Percentiles rank a stretch among this genome's conserved stretches.
phyloP scores from a whole-genome alignment of 2,329 filamentous ascomycete species.

The Rasamsonia emersonii region DNA sequence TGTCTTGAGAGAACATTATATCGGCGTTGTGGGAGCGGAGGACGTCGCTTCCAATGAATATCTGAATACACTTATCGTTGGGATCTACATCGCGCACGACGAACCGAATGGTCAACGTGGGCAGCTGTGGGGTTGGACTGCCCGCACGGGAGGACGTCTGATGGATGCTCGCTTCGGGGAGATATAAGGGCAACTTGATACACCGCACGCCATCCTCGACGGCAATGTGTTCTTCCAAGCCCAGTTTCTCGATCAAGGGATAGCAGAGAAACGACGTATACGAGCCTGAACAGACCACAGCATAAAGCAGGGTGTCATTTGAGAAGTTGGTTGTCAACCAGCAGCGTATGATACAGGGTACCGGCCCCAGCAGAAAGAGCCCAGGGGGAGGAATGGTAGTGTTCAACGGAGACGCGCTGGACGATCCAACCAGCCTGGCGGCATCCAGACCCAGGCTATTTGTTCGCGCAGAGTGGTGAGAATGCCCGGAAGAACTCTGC shows the following conservation, averaged over 20 bases:
- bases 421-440: slow-evolving; percentile 54
- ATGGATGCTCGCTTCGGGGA: slow-evolving; percentile 82
- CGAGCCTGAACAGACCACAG: slow-evolving; percentile 84
- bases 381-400: slow-evolving; percentile 62
- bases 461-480: slow-evolving; percentile 64
- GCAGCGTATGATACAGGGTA: slow-evolving; percentile 89
- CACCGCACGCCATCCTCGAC: slow-evolving; percentile 57
- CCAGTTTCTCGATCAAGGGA: slow-evolving; percentile 65
- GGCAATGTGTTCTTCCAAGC: slow-evolving; percentile 57
- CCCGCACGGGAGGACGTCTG: slow-evolving; percentile 59
- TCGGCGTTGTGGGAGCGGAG: slow-evolving; percentile 81
- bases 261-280: slow-evolving; percentile 76
- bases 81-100: slow-evolving; percentile 53
- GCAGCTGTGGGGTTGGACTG: slow-evolving; percentile 69
- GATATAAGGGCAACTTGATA: slow-evolving; percentile 73
- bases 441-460: slow-evolving; percentile 80
- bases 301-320: slow-evolving; percentile 80
- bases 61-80: slow-evolving; percentile 57
- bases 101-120: slow-evolving; percentile 71
- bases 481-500: slow-evolving; percentile 87
- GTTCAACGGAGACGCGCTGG: slow-evolving; percentile 58
- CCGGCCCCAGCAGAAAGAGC: slow-evolving; percentile 75
- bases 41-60: slow-evolving; percentile 84
- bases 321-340: slow-evolving; percentile 90
- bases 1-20: slow-evolving; percentile 84